Evolutionary conservation across 768 basidiomycete species (phyloP), one percentile per base, ranked within the genome.

Genomic region (Leccinum truebloodii): DNA sequence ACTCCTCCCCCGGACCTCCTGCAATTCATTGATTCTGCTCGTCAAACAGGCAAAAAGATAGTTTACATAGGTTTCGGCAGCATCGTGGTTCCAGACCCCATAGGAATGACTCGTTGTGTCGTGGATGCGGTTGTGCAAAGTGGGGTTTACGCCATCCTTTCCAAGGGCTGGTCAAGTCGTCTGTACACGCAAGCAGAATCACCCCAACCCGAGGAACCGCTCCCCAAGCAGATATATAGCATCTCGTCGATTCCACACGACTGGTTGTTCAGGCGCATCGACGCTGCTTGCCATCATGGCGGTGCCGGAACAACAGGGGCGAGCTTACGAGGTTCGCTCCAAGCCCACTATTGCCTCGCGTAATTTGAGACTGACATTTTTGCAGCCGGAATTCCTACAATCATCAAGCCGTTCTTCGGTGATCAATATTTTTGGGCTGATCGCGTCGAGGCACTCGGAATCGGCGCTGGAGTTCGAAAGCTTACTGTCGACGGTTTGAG

Each of bases 381-480:
- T 28, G 6, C 54, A 92, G 93, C 93, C 61, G 94, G 94, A 8
- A 90, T 94, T 55, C 96, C 97, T 1, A 98, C 95, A 1, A 90
- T 99, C 67, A 94, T 98, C 71, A 88, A 88, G 63, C 96, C 97
- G 0, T 99, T 98, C 83, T 99, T 98, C 67, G 96, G 97, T 3
- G 95, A 98, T 73, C 95, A 98, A 68, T 93, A 90, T 73, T 96
- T 98, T 77, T 98, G 94, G 94, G 93, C 94, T 3, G 94, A 99
- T 74, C 89, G 96, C 30, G 94, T 98, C n/a, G 94, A 97, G 73
- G 94, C 95, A 2, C 82, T 99, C 48, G 95, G 95, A 39, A 86
- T 98, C 53, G 97, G 96, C 50, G 82, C 87, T 32, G 86, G 89
- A 54, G 88, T 99, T 54, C 85, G 92, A 66, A 96, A 95, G 74